A percentile compares a stretch with the other conserved stretches of the same genome.
Evolutionary conservation across 1,284 basidiomycete genomes (phyloP).

Genomic region (Apiotrichum siamense): DNA sequence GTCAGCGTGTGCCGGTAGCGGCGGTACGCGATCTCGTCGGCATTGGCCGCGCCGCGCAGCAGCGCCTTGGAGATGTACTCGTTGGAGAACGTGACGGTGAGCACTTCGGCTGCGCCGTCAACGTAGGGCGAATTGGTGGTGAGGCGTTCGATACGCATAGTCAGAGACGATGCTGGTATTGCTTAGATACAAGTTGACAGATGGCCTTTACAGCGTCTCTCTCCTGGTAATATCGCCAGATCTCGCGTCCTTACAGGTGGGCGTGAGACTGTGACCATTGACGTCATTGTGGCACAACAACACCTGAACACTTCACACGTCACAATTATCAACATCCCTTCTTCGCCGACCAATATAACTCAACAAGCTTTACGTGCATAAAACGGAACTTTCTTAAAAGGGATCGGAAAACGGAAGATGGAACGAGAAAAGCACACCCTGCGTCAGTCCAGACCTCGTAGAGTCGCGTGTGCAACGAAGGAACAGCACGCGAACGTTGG

Average conservation of each 20-base stretch:
- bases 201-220: no score
- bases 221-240: no score
- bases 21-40: background rate
- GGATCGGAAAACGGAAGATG: background rate
- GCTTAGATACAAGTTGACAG: background rate
- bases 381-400: no score
- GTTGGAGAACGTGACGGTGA: background rate
- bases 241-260: no score
- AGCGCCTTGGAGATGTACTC: background rate
- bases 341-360: no score
- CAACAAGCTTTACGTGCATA: no score
- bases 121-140: background rate
- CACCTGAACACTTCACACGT: no score
- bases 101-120: background rate
- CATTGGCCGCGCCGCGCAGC: background rate
- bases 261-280: no score
- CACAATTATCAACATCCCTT: no score
- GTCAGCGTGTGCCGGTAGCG: background rate
- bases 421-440: background rate
- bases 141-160: background rate
- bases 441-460: background rate
- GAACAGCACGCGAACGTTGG: constrained; percentile 4
- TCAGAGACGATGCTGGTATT: background rate
- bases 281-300: no score
- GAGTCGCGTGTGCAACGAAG: background rate